Base-by-base conservation (phyloP, 2,329 filamentous ascomycete species). In the Aspergillus quadricinctus region DNA sequence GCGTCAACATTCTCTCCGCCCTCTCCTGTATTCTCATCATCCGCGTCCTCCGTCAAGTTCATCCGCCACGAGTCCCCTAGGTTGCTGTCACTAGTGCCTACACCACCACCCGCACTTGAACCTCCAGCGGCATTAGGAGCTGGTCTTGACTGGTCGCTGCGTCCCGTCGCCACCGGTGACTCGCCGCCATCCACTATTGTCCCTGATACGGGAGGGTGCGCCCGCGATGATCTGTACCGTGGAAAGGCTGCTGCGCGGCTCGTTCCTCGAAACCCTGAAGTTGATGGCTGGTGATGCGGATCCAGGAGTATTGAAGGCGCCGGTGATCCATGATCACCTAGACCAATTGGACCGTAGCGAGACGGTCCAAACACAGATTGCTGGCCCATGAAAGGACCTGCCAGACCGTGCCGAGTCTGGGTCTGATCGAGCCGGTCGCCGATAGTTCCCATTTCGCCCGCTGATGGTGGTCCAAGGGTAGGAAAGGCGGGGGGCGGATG, bases 401-500 rank as follows among this genome's bases (percentile, higher is more conserved):
- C 41, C 19, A 57, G 64, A 17, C 60, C 61, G 6, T 58, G 60
- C 19, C 68, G 66, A 49, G 54, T 29, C 29, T 62, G 62, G 7
- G 55, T 46, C 14, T 58, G 51, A 48, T 71, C 69, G 58, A 67
- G 59, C 59, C 66, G 67, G 35, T 54, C 78, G 67, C 50, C 79
- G 71, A 79, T 57, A 75, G 75, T 40, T 71, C 70, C 59, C 76
- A 76, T 60, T 45, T 55, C 84, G 77, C 57, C 75, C 74, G 64
- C 79, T 66, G 56, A 75, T 23, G 83, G 85, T 35, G 83, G 88
- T 69, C 84, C 86, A 8, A 90, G 78, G 2, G 85, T 87, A 1
- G 90, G 88, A 67, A 93, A 90, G 0, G 83, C 78, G 4, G 90
- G 89, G 1, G 90, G 89, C 25, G 88, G 88, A 57, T 92, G 84